Percentiles rank a stretch among this genome's conserved stretches.
These are phyloP conservation scores for Macrophomina tecta DNA, from an alignment of 2,329 filamentous ascomycete species.

Conservation along the genomic window DNA sequence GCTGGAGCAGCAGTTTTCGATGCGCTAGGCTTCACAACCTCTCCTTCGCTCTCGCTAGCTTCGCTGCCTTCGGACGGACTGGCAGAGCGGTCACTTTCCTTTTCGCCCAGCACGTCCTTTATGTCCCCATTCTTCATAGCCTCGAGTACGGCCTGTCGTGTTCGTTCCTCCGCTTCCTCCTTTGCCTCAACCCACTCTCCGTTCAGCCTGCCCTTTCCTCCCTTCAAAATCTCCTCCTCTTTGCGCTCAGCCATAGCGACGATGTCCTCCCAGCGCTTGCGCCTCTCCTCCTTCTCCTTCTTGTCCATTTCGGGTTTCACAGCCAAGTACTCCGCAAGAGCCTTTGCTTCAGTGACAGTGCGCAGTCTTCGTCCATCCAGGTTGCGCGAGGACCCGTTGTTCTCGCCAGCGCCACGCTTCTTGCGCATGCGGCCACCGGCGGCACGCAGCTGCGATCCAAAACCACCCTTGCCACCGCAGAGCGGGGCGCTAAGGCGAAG, in stretches of 20 bases:
- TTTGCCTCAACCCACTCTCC: conserved; percentile 96
- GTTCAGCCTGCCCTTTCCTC: conserved; percentile 71
- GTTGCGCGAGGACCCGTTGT: conserved; percentile 90
- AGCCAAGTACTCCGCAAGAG: conserved; percentile 89
- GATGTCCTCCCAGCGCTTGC: conserved; percentile 85
- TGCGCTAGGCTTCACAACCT: conserved; percentile 36
- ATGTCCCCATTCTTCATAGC: conserved; percentile 68
- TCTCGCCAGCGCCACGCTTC: conserved; percentile 80
- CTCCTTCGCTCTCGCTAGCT: conserved; percentile 18
- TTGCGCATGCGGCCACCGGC: conserved; percentile 97
- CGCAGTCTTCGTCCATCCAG: conserved; percentile 87
- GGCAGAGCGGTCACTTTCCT: conserved; percentile 45
- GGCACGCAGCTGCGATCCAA: conserved; percentile 94
- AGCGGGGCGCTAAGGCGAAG: conserved; percentile 80
- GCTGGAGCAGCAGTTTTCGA: conserved; percentile 36
- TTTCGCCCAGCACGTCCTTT: conserved; percentile 52
- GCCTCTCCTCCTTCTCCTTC: conserved; percentile 85
- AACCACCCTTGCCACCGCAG: conserved; percentile 95
- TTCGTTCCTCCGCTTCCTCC: conserved; percentile 85
- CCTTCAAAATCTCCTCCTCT: conserved; percentile 81
- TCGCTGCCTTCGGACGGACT: conserved; percentile 34
- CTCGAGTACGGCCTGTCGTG: conserved; percentile 74
- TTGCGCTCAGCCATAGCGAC: conserved; percentile 82
- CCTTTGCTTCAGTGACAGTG: conserved; percentile 94
- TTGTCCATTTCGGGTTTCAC: conserved; percentile 98